Conservation (phyloP, 179 eudicot species). For the Silene noctiflora region DNA sequence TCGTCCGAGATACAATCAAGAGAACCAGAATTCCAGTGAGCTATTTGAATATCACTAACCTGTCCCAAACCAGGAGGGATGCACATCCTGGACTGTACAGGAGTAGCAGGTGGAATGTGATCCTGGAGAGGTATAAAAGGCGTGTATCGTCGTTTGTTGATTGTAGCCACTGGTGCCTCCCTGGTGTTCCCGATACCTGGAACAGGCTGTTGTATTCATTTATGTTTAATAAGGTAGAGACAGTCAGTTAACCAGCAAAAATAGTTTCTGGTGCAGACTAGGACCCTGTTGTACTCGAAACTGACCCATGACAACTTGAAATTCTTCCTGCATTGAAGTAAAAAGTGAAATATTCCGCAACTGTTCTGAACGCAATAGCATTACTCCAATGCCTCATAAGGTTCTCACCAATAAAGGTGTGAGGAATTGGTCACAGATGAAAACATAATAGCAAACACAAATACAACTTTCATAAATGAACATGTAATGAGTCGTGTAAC, state of each 20-base stretch:
- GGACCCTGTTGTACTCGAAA: not conserved
- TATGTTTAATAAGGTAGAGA: not conserved
- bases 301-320: constrained; percentile 8
- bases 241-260: not conserved
- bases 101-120: constrained; percentile 23
- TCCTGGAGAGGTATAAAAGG: constrained; percentile 6
- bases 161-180: constrained; percentile 50
- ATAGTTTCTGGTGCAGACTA: not conserved
- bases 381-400: not conserved
- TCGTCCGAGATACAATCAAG: constrained; percentile 16
- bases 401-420: too few species aligned
- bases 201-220: constrained; percentile 40
- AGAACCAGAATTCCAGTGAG: constrained; percentile 16
- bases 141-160: constrained; percentile 22
- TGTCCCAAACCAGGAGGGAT: constrained; percentile 32
- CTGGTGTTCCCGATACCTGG: constrained; percentile 51
- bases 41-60: constrained; percentile 36
- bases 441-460: too few species aligned
- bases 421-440: too few species aligned
- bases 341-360: not conserved
- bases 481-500: too few species aligned
- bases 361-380: not conserved
- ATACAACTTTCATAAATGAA: too few species aligned
- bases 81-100: constrained; percentile 38
- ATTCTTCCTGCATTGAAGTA: too few species aligned